Base-by-base conservation (phyloP, 208 protist species). In the Trypanosoma vivax region DNA sequence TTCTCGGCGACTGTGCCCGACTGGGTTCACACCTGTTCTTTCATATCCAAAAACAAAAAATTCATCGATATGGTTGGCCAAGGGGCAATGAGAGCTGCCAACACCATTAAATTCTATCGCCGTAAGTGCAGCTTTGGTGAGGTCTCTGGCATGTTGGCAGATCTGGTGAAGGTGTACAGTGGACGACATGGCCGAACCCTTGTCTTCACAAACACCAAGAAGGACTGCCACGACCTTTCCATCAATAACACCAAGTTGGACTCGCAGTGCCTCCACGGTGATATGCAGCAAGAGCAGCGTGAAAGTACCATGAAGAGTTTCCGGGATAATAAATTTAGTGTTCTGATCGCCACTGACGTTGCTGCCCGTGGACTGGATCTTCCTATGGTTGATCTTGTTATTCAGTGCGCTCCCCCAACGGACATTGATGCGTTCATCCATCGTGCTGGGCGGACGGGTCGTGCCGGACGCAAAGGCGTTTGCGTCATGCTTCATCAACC, bases 401-500 rank as follows among this genome's bases (percentile, higher is more conserved):
- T 95, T 40, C 82, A 95, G 54, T 91, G 81, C 38, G 81, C 76
- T 0, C 82, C 83, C 11, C 88, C 88, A 25, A 61, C 53, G 16
- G 85, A 95, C 42, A 89, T 92, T 42, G 95, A 98, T 54, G 78
- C 80, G 47, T 99, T 99, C 64, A 90, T 99, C 41, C 97, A 99
- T 77, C 81, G 97, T 30, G 87, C 87, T 31, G 97, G 97, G 11
- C 73, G 97, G 59, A 98, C 97, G 0, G 97, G 96, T 16, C 80
- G 97, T 48, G 97, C 95, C 14, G 88, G 88, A 16, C 73, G 88
- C 23, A 89, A 86, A 40, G 88, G 88, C 38, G 83, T 95, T 11
- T 95, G 88, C 56, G 85, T 95, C 50, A 61, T 92, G 48, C 73
- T 95, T 13, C 87, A 95, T 68, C 74, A 89, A 55, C 75, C 71